Evolutionary conservation across 768 basidiomycete genomes (phyloP).

Genomic region (Pleurotus tuoliensis): DNA sequence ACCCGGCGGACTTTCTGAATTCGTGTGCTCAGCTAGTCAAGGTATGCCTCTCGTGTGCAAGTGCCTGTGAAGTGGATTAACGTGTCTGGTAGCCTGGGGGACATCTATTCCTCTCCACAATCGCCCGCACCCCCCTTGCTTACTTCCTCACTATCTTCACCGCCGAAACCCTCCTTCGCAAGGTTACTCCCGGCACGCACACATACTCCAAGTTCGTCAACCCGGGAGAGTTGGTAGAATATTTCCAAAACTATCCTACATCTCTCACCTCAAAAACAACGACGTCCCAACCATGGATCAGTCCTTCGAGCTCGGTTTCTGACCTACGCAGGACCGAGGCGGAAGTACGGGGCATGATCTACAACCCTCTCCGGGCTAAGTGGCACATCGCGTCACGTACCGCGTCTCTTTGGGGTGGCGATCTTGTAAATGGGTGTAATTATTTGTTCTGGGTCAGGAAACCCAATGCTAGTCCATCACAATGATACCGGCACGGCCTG

Average conservation of each 20-base stretch:
- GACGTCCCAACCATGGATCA: conserved; percentile 51
- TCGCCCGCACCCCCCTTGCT: conserved; percentile 66
- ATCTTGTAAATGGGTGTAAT: conserved; percentile 57
- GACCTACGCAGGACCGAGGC: conserved; percentile 62
- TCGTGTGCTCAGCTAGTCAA: conserved; percentile 85
- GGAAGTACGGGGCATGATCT: conserved; percentile 76
- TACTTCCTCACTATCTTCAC: conserved; percentile 51
- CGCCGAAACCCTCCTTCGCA: conserved; percentile 77
- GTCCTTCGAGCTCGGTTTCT: conserved; percentile 36
- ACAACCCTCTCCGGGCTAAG: conserved; percentile 62
- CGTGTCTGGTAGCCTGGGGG: conserved; percentile 73
- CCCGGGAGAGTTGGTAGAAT: conserved; percentile 78
- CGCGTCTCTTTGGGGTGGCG: conserved; percentile 47
- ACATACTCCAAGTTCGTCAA: conserved; percentile 88
- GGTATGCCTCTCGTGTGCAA: conserved; percentile 38
- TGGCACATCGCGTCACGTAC: conserved; percentile 69
- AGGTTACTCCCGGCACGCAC: conserved; percentile 87
- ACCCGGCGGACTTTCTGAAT: conserved; percentile 79
- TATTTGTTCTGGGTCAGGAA: conserved; percentile 89
- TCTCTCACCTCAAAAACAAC: conserved; percentile 5
- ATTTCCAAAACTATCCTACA: conserved; percentile 59
- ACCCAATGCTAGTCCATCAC: conserved; percentile 27
- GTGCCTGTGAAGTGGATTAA: neutral
- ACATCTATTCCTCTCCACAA: conserved; percentile 92
- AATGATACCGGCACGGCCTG: too few species aligned